Conservation (phyloP, 73 alveolate genomes). For the Symbiodinium natans region DNA sequence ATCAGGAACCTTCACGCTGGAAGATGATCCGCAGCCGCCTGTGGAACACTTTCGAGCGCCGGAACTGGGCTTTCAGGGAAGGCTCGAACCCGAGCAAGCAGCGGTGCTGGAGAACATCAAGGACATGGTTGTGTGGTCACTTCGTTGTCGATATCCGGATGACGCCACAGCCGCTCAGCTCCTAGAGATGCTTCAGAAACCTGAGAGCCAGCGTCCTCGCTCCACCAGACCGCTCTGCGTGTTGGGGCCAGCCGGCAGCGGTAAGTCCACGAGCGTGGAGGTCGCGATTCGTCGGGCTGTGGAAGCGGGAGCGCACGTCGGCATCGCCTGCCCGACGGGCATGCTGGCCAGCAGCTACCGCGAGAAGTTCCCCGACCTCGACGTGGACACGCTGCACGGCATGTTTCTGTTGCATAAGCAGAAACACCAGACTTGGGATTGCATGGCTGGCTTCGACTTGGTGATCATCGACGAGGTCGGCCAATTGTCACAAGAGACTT, state of each 20-base stretch:
- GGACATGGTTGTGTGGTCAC: not conserved
- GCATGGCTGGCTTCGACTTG: not conserved
- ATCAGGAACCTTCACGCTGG: not conserved
- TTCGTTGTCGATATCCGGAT: not conserved
- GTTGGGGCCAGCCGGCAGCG: conserved; percentile 10
- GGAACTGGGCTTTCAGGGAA: not conserved
- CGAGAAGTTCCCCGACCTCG: conserved; percentile 10
- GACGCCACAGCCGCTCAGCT: not conserved
- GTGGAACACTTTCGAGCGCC: not conserved
- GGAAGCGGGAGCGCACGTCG: not conserved
- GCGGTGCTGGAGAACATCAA: not conserved
- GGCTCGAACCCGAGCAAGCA: not conserved
- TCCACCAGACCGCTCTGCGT: not conserved
- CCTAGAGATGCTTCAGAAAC: not conserved
- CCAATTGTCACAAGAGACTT: conserved; percentile 31
- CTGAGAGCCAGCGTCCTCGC: not conserved
- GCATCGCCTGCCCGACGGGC: conserved; percentile 10
- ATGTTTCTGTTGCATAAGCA: not conserved
- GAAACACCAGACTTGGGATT: not conserved
- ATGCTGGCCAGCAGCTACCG: conserved; percentile 19
- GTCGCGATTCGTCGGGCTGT: conserved; percentile 5
- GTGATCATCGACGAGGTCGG: conserved; percentile 16
- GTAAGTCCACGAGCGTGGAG: not conserved
- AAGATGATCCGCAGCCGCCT: not conserved
- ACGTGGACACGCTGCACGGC: conserved; percentile 3